A percentile compares a stretch with the other conserved stretches of the same genome.
Evolutionary conservation across 1,284 basidiomycete genomes (phyloP).

Genomic region (Leucoagaricus sp.): DNA sequence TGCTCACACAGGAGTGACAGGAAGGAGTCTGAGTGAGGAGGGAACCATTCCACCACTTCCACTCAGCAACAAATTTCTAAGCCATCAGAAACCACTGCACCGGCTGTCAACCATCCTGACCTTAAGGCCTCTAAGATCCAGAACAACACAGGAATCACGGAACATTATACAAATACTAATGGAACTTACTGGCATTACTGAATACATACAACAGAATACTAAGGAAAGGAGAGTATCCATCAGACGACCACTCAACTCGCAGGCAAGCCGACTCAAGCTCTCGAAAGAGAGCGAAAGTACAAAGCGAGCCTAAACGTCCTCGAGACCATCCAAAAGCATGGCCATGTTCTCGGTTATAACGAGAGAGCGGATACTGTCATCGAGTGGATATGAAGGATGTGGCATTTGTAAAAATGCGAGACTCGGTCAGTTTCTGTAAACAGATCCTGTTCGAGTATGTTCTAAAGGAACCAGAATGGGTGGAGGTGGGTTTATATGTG

Average conservation of each 20-base stretch:
- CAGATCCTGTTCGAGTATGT: constrained; percentile 84
- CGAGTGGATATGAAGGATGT: constrained; percentile 78
- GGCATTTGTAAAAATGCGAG: constrained; percentile 87
- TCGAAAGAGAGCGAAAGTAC: constrained; percentile 39
- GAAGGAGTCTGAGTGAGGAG: no score
- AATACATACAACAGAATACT: no score
- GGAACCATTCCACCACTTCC: no score
- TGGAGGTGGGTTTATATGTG: constrained; percentile 26
- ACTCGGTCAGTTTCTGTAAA: constrained; percentile 90
- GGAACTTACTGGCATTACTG: no score
- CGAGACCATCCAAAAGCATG: constrained; percentile 47
- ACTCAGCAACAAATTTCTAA: no score
- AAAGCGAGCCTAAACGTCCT: constrained; percentile 66
- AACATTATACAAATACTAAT: no score
- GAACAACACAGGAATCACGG: no score
- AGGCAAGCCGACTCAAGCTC: constrained; percentile 38
- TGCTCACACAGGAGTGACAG: no score
- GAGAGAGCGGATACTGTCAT: constrained; percentile 73
- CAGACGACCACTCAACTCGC: constrained; percentile 76
- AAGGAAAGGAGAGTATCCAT: constrained; percentile 51
- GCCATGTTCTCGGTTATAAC: constrained; percentile 77
- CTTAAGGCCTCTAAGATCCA: no score
- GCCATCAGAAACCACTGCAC: no score
- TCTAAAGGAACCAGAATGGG: constrained; percentile 39
- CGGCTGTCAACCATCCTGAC: no score